Evolutionary conservation across 2,329 filamentous ascomycete species (phyloP).

Genomic region (Fusarium praegraminearum): DNA sequence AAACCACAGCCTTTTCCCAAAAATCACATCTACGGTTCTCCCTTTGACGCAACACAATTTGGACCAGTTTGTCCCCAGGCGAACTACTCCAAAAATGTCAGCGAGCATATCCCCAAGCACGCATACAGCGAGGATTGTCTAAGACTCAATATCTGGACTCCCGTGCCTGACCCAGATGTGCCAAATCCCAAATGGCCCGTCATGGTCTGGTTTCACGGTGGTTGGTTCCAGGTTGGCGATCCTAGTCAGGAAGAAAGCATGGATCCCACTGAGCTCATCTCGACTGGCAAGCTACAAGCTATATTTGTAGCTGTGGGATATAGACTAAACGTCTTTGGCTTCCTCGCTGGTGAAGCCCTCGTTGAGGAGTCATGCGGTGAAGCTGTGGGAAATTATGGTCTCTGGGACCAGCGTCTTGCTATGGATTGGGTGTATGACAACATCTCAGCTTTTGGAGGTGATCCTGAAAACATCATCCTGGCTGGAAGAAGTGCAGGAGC

Average conservation of each 20-base stretch:
- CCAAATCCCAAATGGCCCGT: slow-evolving; percentile 46
- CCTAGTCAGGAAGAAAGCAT: slow-evolving; percentile 57
- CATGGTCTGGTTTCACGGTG: slow-evolving; percentile 57
- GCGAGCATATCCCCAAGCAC: slow-evolving; percentile 20
- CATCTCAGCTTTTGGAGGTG: neutral
- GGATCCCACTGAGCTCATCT: slow-evolving; percentile 59
- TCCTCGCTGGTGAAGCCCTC: neutral
- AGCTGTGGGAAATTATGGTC: slow-evolving; percentile 9
- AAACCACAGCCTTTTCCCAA: slow-evolving; percentile 7
- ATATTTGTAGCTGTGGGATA: slow-evolving; percentile 13
- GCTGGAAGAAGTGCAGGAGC: slow-evolving; percentile 10
- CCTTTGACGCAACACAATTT: neutral
- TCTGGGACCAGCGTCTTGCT: slow-evolving; percentile 22
- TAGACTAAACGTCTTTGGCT: slow-evolving; percentile 18
- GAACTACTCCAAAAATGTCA: slow-evolving; percentile 23
- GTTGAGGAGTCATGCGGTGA: neutral
- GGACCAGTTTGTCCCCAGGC: slow-evolving; percentile 12
- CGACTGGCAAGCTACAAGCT: slow-evolving; percentile 33
- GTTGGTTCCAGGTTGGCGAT: slow-evolving; percentile 62
- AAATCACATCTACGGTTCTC: neutral
- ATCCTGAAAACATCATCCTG: slow-evolving; percentile 1
- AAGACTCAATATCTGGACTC: slow-evolving; percentile 3
- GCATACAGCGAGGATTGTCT: slow-evolving; percentile 22
- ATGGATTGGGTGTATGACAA: slow-evolving; percentile 20
- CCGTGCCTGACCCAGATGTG: neutral